Evolutionary conservation across 2,329 filamentous ascomycete genomes (phyloP).

Genomic region (Paracamarosporium sp.): DNA sequence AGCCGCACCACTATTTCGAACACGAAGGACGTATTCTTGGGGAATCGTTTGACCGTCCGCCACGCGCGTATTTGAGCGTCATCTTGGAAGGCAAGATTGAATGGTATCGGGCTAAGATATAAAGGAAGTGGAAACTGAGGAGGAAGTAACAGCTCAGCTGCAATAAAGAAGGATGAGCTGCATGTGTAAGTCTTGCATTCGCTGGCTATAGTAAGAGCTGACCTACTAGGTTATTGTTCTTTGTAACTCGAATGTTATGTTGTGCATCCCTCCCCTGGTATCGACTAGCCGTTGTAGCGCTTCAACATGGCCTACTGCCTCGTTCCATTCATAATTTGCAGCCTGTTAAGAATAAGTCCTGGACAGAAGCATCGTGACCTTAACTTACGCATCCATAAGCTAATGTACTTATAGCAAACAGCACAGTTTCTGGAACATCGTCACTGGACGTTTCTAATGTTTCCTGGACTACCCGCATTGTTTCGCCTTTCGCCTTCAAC

Average conservation of each 20-base stretch:
- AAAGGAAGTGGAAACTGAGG: conserved; percentile 18
- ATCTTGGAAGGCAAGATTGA: conserved; percentile 26
- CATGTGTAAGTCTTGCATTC: background rate
- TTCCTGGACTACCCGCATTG: conserved; percentile 22
- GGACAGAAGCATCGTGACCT: too few relatives aligned
- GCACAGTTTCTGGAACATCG: conserved; percentile 20
- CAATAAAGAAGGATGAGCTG: conserved; percentile 20
- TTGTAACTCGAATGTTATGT: conserved; percentile 25
- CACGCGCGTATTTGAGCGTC: conserved; percentile 28
- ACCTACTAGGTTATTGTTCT: conserved; percentile 24
- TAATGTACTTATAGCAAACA: conserved; percentile 23
- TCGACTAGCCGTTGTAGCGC: conserved; percentile 23
- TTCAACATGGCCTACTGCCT: conserved; percentile 23
- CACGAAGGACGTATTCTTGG: conserved; percentile 27
- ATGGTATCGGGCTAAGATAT: conserved; percentile 7
- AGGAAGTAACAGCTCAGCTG: conserved; percentile 10
- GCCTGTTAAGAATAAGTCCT: conserved; percentile 13
- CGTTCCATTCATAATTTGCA: conserved; percentile 22
- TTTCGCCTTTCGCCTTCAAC: conserved; percentile 23
- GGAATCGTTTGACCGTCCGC: conserved; percentile 29
- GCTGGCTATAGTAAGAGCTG: background rate
- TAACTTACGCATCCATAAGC: conserved; percentile 28
- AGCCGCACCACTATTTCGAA: conserved; percentile 24
- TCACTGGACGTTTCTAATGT: conserved; percentile 19
- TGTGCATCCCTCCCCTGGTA: conserved; percentile 19